Evolutionary conservation across 768 basidiomycete species (phyloP).

Genomic region (Cubamyces sp.): DNA sequence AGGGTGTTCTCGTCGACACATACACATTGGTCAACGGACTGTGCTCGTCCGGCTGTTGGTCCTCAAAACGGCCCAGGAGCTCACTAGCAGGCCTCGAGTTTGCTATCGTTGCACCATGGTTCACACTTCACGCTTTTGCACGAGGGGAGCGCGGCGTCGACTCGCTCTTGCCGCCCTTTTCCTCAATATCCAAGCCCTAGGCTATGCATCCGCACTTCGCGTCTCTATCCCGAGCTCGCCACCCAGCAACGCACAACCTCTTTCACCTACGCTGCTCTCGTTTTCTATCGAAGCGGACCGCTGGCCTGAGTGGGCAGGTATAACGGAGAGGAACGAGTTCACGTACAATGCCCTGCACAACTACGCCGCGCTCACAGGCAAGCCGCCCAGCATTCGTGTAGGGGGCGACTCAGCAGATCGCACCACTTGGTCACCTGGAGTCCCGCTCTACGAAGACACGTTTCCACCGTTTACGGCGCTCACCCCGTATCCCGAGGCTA

Average conservation of each 20-base stretch:
- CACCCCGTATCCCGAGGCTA: slow-evolving; percentile 70
- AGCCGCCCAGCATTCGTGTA: slow-evolving; percentile 60
- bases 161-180: too few species aligned
- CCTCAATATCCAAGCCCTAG: too few species aligned
- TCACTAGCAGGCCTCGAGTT: too few species aligned
- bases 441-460: slow-evolving; percentile 46
- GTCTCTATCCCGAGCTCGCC: slow-evolving; percentile 46
- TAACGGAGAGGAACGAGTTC: slow-evolving; percentile 54
- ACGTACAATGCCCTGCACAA: slow-evolving; percentile 64
- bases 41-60: too few species aligned
- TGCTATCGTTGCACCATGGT: too few species aligned
- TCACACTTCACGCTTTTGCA: too few species aligned
- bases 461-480: slow-evolving; percentile 54
- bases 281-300: slow-evolving; percentile 74
- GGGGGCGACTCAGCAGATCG: slow-evolving; percentile 59
- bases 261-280: slow-evolving; percentile 55
- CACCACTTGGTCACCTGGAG: slow-evolving; percentile 54
- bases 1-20: too few species aligned
- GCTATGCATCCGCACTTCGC: slow-evolving; percentile 20
- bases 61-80: too few species aligned
- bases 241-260: slow-evolving; percentile 40
- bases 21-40: too few species aligned
- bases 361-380: slow-evolving; percentile 53
- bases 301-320: slow-evolving; percentile 71
- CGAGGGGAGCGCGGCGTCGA: too few species aligned